A percentile compares a stretch with the other conserved stretches of the same genome.
These are phyloP conservation scores for Panaeolus papilionaceus DNA, from an alignment of 768 basidiomycete genomes.

Conservation along the genomic window DNA sequence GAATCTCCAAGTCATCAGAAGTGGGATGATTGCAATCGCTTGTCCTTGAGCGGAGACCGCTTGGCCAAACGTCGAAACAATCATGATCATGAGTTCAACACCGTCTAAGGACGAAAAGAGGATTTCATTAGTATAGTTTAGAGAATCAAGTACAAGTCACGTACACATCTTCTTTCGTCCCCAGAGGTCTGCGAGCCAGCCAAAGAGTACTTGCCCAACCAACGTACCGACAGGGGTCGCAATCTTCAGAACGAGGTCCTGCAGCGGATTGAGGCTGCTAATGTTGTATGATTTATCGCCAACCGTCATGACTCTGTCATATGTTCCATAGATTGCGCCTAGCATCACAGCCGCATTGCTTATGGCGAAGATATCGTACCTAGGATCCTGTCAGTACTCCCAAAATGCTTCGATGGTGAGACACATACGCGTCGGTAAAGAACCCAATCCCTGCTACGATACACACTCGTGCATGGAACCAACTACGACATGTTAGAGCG, in stretches of 20 bases:
- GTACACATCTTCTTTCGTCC: slow-evolving; percentile 82
- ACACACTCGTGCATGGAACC: slow-evolving; percentile 85
- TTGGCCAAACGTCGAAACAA: slow-evolving; percentile 78
- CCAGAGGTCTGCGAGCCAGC: slow-evolving; percentile 77
- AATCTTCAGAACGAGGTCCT: slow-evolving; percentile 78
- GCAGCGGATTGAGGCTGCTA: slow-evolving; percentile 56
- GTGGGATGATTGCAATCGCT: slow-evolving; percentile 74
- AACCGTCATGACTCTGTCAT: slow-evolving; percentile 24
- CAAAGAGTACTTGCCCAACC: slow-evolving; percentile 77
- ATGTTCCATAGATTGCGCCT: slow-evolving; percentile 72
- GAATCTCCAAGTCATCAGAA: slow-evolving; percentile 86
- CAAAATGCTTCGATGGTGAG: slow-evolving; percentile 30
- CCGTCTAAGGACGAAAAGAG: slow-evolving; percentile 49
- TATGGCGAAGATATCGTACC: slow-evolving; percentile 89
- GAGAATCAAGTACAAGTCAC: slow-evolving; percentile 30
- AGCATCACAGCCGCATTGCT: slow-evolving; percentile 85
- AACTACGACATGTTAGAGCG: slow-evolving; percentile 36
- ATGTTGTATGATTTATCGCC: not conserved
- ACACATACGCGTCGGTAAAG: slow-evolving; percentile 80
- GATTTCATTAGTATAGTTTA: not conserved
- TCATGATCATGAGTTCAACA: slow-evolving; percentile 80
- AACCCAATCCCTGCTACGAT: slow-evolving; percentile 81
- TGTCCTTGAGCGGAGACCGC: slow-evolving; percentile 71
- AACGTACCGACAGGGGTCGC: slow-evolving; percentile 79
- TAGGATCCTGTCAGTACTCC: slow-evolving; percentile 24